phyloP scores from a whole-genome alignment of 75 land plant species.

The Larix kaempferi region DNA sequence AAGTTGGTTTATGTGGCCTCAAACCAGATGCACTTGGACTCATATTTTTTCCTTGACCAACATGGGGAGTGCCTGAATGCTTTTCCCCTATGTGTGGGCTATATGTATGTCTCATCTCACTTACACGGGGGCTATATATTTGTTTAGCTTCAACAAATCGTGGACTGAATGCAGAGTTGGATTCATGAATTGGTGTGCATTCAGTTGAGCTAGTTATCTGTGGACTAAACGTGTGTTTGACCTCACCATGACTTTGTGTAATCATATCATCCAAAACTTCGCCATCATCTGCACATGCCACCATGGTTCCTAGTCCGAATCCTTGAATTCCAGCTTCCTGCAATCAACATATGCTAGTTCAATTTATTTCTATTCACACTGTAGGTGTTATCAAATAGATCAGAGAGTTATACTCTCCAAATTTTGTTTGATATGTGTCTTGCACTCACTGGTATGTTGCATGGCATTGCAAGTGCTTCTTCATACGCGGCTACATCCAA shows the following conservation, averaged over 20 bases:
- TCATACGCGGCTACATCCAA: conserved; percentile 69
- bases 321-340: conserved; percentile 10
- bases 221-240: conserved; percentile 53
- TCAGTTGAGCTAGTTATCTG: conserved; percentile 48
- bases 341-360: background rate
- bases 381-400: background rate
- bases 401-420: background rate
- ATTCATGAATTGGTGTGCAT: conserved; percentile 19
- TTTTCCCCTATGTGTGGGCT: conserved; percentile 18
- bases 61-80: conserved; percentile 9
- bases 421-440: background rate
- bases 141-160: conserved; percentile 9
- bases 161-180: conserved; percentile 18
- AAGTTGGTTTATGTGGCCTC: background rate
- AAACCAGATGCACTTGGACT: conserved; percentile 15
- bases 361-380: background rate
- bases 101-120: conserved; percentile 14
- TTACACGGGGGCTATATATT: conserved; percentile 33
- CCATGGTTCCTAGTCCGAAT: conserved; percentile 3
- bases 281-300: conserved; percentile 23
- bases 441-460: conserved; percentile 25
- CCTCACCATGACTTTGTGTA: conserved; percentile 84
- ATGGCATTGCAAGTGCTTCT: conserved; percentile 54
- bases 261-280: conserved; percentile 73
- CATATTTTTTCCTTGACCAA: conserved; percentile 7